Conservation (phyloP, 345 rosid genomes). For the Combretum micranthum region DNA sequence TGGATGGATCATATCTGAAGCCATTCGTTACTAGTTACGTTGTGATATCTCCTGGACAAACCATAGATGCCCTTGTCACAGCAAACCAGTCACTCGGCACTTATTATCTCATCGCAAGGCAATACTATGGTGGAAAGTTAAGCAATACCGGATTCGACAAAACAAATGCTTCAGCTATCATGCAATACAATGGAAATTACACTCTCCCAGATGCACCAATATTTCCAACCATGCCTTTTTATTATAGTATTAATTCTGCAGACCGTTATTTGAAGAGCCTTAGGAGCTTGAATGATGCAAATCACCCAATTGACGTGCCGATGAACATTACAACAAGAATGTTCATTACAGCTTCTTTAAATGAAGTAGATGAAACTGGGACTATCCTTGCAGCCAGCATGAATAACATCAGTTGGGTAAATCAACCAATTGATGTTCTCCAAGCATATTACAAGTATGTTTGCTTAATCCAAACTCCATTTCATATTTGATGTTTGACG, state of each 20-base stretch:
- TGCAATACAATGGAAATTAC: slow-evolving; percentile 13
- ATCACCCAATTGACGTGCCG: slow-evolving; percentile 12
- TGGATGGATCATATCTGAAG: slow-evolving; percentile 26
- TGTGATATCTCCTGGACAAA: slow-evolving; percentile 26
- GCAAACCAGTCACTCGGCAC: slow-evolving; percentile 14
- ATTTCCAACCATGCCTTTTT: slow-evolving; percentile 12
- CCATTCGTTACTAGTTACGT: slow-evolving; percentile 12
- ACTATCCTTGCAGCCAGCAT: slow-evolving; percentile 12
- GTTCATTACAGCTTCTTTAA: slow-evolving; percentile 11
- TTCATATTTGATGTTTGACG: no score
- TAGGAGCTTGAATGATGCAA: neutral
- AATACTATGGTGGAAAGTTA: neutral
- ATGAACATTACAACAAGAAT: slow-evolving; percentile 17
- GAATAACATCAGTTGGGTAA: slow-evolving; percentile 15
- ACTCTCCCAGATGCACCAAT: slow-evolving; percentile 2
- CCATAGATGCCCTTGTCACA: slow-evolving; percentile 21
- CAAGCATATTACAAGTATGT: slow-evolving; percentile 16
- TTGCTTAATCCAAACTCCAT: neutral
- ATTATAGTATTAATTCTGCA: neutral
- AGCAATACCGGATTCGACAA: slow-evolving; percentile 4
- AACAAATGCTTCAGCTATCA: slow-evolving; percentile 8
- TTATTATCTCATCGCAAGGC: slow-evolving; percentile 15
- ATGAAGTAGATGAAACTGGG: neutral
- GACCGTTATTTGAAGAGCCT: slow-evolving; percentile 7
- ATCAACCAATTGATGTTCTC: slow-evolving; percentile 10